These are phyloP conservation scores for Paraphysoderma sedebokerense DNA, from an alignment of 371 early-diverging fungal species.

Conservation along the genomic window DNA sequence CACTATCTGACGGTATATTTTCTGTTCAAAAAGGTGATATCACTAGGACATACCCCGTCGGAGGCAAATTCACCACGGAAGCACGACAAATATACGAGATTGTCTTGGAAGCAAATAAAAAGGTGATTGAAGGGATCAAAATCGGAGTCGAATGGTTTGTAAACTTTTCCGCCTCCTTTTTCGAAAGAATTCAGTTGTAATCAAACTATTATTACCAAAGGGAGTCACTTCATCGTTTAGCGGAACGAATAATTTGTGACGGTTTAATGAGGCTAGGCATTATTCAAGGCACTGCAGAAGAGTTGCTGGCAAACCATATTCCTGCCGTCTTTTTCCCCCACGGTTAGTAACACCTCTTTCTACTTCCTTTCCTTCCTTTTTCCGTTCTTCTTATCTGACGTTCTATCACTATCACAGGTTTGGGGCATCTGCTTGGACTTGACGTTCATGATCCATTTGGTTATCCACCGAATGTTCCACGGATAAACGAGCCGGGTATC, in stretches of 20 bases:
- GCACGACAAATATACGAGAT: slow-evolving; percentile 61
- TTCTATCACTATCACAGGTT: slow-evolving; percentile 8
- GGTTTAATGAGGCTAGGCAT: slow-evolving; percentile 60
- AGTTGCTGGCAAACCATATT: slow-evolving; percentile 44
- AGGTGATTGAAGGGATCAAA: slow-evolving; percentile 37
- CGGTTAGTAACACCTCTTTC: slow-evolving; percentile 32
- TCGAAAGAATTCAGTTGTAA: no score
- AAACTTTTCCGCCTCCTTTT: no score
- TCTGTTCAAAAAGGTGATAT: no score
- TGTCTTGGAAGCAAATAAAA: slow-evolving; percentile 71
- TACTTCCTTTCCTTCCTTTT: background rate
- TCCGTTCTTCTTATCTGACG: background rate
- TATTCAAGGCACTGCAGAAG: slow-evolving; percentile 44
- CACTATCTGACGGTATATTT: background rate
- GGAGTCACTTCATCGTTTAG: slow-evolving; percentile 73
- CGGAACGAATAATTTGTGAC: slow-evolving; percentile 48
- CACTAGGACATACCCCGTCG: slow-evolving; percentile 75
- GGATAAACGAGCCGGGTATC: slow-evolving; percentile 64
- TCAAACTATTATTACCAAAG: no score
- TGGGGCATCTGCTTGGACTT: slow-evolving; percentile 10
- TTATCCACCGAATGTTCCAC: slow-evolving; percentile 57
- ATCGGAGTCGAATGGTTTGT: slow-evolving; percentile 74
- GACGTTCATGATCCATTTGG: slow-evolving; percentile 84
- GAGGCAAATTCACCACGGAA: slow-evolving; percentile 54
- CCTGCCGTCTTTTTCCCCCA: slow-evolving; percentile 85